Conservation (phyloP, 495 filamentous ascomycete species). For the Penicillium nucicola region DNA sequence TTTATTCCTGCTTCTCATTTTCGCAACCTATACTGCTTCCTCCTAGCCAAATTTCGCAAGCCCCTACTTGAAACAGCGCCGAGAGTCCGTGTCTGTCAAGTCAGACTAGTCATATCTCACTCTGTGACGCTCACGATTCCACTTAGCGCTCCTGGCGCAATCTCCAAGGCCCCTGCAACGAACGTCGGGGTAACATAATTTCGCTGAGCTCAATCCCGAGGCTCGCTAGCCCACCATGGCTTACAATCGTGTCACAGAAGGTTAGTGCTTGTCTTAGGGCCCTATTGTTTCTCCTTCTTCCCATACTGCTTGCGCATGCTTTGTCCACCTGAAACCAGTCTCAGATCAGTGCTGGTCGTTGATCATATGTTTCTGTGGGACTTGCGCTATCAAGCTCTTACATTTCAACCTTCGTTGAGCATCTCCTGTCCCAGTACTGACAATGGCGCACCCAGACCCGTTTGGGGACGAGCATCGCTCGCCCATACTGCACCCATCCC, state of each 20-base stretch:
- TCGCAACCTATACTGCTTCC: background rate
- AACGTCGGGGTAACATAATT: slow-evolving; percentile 24
- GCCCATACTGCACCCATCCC: slow-evolving; percentile 48
- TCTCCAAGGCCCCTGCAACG: slow-evolving; percentile 21
- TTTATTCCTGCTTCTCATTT: background rate
- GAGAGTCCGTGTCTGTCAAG: slow-evolving; percentile 20
- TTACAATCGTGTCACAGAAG: slow-evolving; percentile 70
- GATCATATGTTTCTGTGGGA: slow-evolving; percentile 11
- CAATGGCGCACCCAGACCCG: slow-evolving; percentile 31
- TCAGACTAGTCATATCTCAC: slow-evolving; percentile 13
- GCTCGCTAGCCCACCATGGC: slow-evolving; percentile 35
- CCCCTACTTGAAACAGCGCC: slow-evolving; percentile 29
- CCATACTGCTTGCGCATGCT: slow-evolving; percentile 14
- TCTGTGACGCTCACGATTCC: slow-evolving; percentile 26
- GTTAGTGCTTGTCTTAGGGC: slow-evolving; percentile 46
- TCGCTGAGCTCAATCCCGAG: slow-evolving; percentile 19
- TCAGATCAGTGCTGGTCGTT: slow-evolving; percentile 18
- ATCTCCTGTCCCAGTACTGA: slow-evolving; percentile 8
- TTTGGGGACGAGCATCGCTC: slow-evolving; percentile 58
- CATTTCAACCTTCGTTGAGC: slow-evolving; percentile 5
- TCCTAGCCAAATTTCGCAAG: slow-evolving; percentile 7
- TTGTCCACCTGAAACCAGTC: slow-evolving; percentile 8
- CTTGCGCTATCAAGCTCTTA: background rate
- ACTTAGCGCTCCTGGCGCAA: slow-evolving; percentile 33
- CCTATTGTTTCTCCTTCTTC: slow-evolving; percentile 9